These are phyloP conservation scores for Ganoderma multipileum DNA, from an alignment of 1,284 basidiomycete genomes.

Conservation along the genomic window DNA sequence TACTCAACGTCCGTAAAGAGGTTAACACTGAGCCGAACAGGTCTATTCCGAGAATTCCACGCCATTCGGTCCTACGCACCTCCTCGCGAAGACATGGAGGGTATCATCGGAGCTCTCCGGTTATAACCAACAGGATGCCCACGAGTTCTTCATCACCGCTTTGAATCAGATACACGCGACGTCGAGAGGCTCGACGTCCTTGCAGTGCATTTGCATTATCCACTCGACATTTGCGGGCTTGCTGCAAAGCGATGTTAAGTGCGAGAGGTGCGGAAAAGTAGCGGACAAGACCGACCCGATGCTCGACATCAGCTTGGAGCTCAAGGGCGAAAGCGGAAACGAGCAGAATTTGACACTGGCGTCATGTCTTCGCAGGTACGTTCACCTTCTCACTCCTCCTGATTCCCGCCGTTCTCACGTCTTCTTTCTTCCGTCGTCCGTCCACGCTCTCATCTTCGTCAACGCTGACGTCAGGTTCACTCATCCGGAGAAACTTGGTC, in stretches of 20 bases:
- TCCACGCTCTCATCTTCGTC: constrained; percentile 13
- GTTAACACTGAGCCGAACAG: constrained; percentile 45
- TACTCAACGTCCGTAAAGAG: background rate
- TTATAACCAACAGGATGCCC: constrained; percentile 94
- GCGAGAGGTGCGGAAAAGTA: constrained; percentile 78
- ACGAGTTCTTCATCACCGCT: constrained; percentile 88
- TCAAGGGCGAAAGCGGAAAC: constrained; percentile 62
- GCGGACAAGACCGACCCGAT: constrained; percentile 89
- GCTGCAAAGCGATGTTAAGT: constrained; percentile 90
- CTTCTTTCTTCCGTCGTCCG: background rate
- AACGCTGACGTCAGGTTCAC: constrained; percentile 63
- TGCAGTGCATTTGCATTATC: constrained; percentile 90
- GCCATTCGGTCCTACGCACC: constrained; percentile 85
- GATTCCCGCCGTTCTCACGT: background rate
- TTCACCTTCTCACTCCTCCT: constrained; percentile 8
- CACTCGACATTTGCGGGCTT: constrained; percentile 92
- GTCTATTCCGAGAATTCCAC: constrained; percentile 74
- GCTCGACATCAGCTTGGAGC: constrained; percentile 90
- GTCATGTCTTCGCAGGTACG: constrained; percentile 73
- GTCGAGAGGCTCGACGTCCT: constrained; percentile 72
- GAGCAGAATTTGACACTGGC: constrained; percentile 66
- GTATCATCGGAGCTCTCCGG: constrained; percentile 85
- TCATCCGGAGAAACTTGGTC: constrained; percentile 74
- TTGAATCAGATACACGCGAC: constrained; percentile 88
- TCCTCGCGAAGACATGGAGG: constrained; percentile 90